Percentiles rank a stretch among this genome's conserved stretches.
Evolutionary conservation across 257 asterid genomes (phyloP).

Genomic region (Ocimum tenuiflorum): DNA sequence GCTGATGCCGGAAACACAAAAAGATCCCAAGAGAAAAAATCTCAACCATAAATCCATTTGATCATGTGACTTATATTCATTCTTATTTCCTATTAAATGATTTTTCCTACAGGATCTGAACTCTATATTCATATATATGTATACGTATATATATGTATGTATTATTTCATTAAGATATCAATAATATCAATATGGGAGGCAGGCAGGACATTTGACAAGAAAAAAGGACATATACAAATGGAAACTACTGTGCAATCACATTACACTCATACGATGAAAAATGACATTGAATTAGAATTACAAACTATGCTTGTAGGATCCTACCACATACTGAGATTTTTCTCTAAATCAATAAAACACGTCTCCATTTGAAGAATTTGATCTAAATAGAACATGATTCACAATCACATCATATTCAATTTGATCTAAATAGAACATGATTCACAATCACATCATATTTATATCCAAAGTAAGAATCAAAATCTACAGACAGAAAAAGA

Average conservation of each 20-base stretch:
- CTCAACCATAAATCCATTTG: no score
- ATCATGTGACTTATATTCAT: no score
- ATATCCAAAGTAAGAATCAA: not conserved
- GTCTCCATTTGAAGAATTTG: not conserved
- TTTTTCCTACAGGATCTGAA: no score
- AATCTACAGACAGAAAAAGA: no score
- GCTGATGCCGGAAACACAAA: not conserved
- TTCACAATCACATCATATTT: constrained; percentile 9
- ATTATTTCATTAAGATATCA: no score
- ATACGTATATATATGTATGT: no score
- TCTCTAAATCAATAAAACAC: not conserved
- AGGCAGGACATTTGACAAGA: constrained; percentile 4
- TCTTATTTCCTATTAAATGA: not conserved
- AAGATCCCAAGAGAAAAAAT: not conserved
- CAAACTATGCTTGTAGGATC: not conserved
- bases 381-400: not conserved
- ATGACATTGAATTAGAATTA: not conserved
- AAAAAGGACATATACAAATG: not conserved
- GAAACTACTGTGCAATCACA: no score
- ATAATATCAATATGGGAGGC: no score
- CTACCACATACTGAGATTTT: not conserved
- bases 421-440: not conserved
- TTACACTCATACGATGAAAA: not conserved
- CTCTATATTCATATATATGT: no score
- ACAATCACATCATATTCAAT: constrained; percentile 6